phyloP scores from a whole-genome alignment of 345 rosid species.

The Triadica sebifera region DNA sequence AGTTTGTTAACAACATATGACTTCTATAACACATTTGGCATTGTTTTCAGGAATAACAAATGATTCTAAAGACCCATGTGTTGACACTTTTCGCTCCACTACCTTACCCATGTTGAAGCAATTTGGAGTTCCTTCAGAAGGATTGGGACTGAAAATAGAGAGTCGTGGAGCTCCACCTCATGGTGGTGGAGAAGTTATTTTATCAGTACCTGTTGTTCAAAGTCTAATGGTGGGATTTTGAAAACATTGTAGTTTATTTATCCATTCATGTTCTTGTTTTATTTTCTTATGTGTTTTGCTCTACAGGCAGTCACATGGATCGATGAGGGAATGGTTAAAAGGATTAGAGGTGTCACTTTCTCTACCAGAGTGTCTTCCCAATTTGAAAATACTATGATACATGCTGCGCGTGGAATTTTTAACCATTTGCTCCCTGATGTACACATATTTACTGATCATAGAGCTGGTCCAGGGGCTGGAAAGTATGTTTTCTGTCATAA shows the following conservation, averaged over 20 bases:
- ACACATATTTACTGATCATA: conserved; percentile 69
- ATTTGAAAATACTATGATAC: conserved; percentile 74
- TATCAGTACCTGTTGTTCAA: conserved; percentile 61
- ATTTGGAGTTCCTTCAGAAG: conserved; percentile 78
- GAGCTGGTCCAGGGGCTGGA: conserved; percentile 73
- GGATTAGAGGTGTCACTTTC: conserved; percentile 81
- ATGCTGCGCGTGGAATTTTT: conserved; percentile 86
- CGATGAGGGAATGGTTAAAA: conserved; percentile 90
- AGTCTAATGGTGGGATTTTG: conserved; percentile 46
- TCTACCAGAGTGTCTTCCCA: conserved; percentile 68
- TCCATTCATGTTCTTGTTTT: background rate
- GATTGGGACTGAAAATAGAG: conserved; percentile 68
- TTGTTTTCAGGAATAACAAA: conserved; percentile 68
- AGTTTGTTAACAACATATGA: background rate
- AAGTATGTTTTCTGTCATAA: conserved; percentile 49
- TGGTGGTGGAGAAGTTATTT: conserved; percentile 83
- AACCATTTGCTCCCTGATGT: conserved; percentile 88
- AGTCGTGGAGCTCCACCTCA: conserved; percentile 74
- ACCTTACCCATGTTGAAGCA: conserved; percentile 62
- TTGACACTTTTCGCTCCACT: conserved; percentile 73
- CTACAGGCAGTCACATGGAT: conserved; percentile 70
- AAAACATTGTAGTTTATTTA: background rate
- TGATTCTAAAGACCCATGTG: conserved; percentile 72
- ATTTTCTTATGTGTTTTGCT: conserved; percentile 21
- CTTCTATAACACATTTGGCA: too few relatives aligned